These are phyloP conservation scores for Trichoderma sp. DNA, from an alignment of 2,329 filamentous ascomycete species.

Conservation along the genomic window DNA sequence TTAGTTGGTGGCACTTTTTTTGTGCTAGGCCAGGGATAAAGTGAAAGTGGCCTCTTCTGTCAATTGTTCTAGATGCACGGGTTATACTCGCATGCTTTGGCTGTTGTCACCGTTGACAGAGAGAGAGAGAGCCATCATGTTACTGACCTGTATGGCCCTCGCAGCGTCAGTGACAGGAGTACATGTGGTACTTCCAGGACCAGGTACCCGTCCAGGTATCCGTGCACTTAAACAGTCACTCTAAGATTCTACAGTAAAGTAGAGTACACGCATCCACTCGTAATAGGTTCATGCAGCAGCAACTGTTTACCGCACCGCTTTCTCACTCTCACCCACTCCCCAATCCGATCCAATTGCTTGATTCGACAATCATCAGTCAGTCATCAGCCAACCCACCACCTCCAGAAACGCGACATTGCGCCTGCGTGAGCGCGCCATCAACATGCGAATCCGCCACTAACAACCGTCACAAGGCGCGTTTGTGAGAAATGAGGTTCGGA, in stretches of 20 bases:
- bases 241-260: not conserved
- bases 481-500: constrained; percentile 12
- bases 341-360: not conserved
- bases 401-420: not conserved
- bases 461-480: not conserved
- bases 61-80: not conserved
- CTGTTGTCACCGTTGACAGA: not conserved
- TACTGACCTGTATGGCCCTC: not conserved
- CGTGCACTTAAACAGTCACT: not conserved
- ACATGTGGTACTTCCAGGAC: not conserved
- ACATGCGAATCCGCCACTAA: not conserved
- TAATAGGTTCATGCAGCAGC: not conserved
- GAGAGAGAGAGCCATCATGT: not conserved
- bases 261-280: not conserved
- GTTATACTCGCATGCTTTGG: not conserved
- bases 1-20: not conserved
- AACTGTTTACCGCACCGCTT: not conserved
- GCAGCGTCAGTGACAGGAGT: not conserved
- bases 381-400: not conserved
- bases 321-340: not conserved
- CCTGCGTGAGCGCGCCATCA: not conserved
- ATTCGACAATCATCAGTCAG: not conserved
- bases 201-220: not conserved
- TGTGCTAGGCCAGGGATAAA: not conserved
- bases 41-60: constrained; percentile 6